Percentiles rank a stretch among this genome's conserved stretches.
Conservation (phyloP, 176 grass and related monocot species). For the Oryza officinalis region DNA sequence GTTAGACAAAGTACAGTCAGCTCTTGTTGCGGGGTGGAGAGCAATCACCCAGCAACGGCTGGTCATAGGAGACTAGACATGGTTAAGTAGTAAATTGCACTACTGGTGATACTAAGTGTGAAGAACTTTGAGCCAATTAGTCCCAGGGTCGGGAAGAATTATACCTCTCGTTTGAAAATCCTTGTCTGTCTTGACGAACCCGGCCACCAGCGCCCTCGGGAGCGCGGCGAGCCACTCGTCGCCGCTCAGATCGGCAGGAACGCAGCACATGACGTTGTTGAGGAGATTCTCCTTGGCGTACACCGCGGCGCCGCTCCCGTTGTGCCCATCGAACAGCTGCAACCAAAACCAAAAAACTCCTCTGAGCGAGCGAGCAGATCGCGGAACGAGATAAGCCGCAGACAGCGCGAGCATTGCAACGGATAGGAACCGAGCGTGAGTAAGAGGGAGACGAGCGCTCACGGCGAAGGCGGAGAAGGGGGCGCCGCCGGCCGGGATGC, state of each 20-base stretch:
- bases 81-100: neutral
- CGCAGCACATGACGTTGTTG: conserved; percentile 73
- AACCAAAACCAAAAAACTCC: neutral
- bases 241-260: conserved; percentile 71
- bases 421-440: no score
- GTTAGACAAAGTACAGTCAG: conserved; percentile 2
- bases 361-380: conserved; percentile 6
- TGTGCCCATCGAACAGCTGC: conserved; percentile 98
- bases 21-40: neutral
- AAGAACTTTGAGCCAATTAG: neutral
- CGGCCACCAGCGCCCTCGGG: conserved; percentile 89
- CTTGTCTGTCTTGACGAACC: conserved; percentile 96
- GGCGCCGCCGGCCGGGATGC: conserved; percentile 42
- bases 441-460: conserved; percentile 13
- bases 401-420: neutral
- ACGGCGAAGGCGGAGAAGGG: conserved; percentile 74
- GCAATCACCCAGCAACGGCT: neutral
- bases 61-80: neutral
- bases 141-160: conserved; percentile 8
- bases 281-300: conserved; percentile 86
- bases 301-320: conserved; percentile 78
- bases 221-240: conserved; percentile 92
- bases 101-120: neutral
- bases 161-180: conserved; percentile 88
- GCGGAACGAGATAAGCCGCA: neutral